These are phyloP conservation scores for Epichloe hybrida DNA, from an alignment of 2,329 filamentous ascomycete genomes.

Conservation along the genomic window DNA sequence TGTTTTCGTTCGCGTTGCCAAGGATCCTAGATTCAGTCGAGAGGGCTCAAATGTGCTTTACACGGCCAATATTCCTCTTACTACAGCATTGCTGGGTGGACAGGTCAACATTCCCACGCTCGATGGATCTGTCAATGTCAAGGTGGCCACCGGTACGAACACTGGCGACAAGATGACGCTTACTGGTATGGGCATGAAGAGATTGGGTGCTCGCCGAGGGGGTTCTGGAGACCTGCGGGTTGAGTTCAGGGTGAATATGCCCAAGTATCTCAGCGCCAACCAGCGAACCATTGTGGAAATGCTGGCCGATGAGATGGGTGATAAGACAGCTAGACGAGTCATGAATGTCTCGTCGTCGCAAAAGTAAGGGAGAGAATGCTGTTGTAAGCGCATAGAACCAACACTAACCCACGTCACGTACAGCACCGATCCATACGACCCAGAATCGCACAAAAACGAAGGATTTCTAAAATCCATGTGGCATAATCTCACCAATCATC, in stretches of 20 bases:
- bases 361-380: conserved; percentile 3
- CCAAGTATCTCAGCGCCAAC: conserved; percentile 82
- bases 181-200: conserved; percentile 86
- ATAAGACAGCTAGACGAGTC: conserved; percentile 79
- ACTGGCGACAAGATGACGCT: conserved; percentile 88
- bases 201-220: conserved; percentile 53
- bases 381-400: not conserved
- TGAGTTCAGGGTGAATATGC: conserved; percentile 91
- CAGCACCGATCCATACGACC: conserved; percentile 12
- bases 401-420: not conserved
- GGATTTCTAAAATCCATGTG: conserved; percentile 88
- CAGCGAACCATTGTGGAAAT: conserved; percentile 90
- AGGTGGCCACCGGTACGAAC: conserved; percentile 79
- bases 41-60: conserved; percentile 83
- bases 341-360: conserved; percentile 55
- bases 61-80: conserved; percentile 81
- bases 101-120: conserved; percentile 83
- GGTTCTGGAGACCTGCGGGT: conserved; percentile 74
- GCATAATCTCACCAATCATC: conserved; percentile 79
- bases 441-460: conserved; percentile 58
- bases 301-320: conserved; percentile 89
- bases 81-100: conserved; percentile 82
- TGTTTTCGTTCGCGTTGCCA: conserved; percentile 77
- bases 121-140: conserved; percentile 80
- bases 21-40: conserved; percentile 80